phyloP scores from a whole-genome alignment of 164 flowering plant genomes.

The Malania oleifera region DNA sequence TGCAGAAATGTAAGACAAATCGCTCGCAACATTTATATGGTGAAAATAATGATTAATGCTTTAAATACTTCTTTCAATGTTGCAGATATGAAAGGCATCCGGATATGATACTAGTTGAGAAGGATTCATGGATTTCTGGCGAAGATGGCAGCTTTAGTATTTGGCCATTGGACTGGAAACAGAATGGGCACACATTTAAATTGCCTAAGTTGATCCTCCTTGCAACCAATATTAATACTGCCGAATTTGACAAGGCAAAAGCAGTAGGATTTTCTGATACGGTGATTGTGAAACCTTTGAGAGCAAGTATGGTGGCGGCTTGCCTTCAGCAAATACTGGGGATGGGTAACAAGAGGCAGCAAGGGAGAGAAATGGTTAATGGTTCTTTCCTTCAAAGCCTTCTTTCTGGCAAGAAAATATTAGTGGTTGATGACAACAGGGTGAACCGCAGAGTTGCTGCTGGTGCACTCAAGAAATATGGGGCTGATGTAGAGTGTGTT shows the following conservation, averaged over 20 bases:
- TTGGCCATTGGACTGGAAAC: slow-evolving; percentile 31
- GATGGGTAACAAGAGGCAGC: slow-evolving; percentile 43
- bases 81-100: slow-evolving; percentile 42
- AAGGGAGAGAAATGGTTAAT: slow-evolving; percentile 36
- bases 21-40: neutral
- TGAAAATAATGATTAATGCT: neutral
- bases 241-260: slow-evolving; percentile 62
- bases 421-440: slow-evolving; percentile 87
- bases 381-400: slow-evolving; percentile 47
- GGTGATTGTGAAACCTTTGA: slow-evolving; percentile 77
- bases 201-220: slow-evolving; percentile 69
- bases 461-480: slow-evolving; percentile 83
- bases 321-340: slow-evolving; percentile 81
- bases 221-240: slow-evolving; percentile 50
- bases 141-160: slow-evolving; percentile 28
- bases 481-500: slow-evolving; percentile 80
- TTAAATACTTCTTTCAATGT: slow-evolving; percentile 1
- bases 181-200: slow-evolving; percentile 28
- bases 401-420: slow-evolving; percentile 67
- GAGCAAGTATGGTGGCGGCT: slow-evolving; percentile 82
- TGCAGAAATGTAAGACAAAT: too few relatives aligned
- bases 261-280: slow-evolving; percentile 72
- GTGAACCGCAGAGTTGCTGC: slow-evolving; percentile 92
- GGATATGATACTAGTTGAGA: slow-evolving; percentile 76
- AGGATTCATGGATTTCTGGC: slow-evolving; percentile 61